Conservation (phyloP, 2,329 filamentous ascomycete genomes). For the Fragosphaeria purpurea region DNA sequence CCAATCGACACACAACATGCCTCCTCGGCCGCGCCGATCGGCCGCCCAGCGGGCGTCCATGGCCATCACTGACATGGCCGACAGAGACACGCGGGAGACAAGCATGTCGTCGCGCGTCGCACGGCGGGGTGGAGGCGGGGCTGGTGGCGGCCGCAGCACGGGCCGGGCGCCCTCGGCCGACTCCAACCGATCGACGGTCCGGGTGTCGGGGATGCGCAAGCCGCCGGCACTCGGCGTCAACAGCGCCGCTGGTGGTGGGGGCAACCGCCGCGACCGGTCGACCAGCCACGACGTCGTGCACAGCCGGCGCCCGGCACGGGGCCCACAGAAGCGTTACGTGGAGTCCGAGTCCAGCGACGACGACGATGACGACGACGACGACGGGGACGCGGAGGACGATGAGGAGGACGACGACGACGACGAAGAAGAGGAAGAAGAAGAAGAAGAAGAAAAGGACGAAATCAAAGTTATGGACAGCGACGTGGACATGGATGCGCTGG, state of each 20-base stretch:
- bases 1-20: constrained; percentile 24
- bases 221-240: background rate
- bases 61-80: constrained; percentile 41
- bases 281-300: constrained; percentile 37
- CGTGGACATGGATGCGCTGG: constrained; percentile 31
- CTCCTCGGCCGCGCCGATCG: constrained; percentile 37
- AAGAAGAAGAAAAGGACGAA: constrained; percentile 17
- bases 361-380: constrained; percentile 8
- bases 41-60: constrained; percentile 35
- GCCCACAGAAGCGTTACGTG: constrained; percentile 50
- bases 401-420: constrained; percentile 34
- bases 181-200: constrained; percentile 15
- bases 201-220: constrained; percentile 5
- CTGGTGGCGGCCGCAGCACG: constrained; percentile 27
- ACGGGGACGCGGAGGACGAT: constrained; percentile 14
- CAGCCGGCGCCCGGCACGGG: constrained; percentile 40
- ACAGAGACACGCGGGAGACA: constrained; percentile 39
- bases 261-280: constrained; percentile 26
- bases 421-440: constrained; percentile 16
- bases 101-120: constrained; percentile 41
- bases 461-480: constrained; percentile 16
- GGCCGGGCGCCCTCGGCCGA: constrained; percentile 32
- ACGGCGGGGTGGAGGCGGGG: too few species aligned
- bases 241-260: constrained; percentile 8
- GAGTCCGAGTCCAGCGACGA: constrained; percentile 35